These are phyloP conservation scores for Thielaviopsis ethacetica DNA, from an alignment of 2,329 filamentous ascomycete species.

Conservation along the genomic window DNA sequence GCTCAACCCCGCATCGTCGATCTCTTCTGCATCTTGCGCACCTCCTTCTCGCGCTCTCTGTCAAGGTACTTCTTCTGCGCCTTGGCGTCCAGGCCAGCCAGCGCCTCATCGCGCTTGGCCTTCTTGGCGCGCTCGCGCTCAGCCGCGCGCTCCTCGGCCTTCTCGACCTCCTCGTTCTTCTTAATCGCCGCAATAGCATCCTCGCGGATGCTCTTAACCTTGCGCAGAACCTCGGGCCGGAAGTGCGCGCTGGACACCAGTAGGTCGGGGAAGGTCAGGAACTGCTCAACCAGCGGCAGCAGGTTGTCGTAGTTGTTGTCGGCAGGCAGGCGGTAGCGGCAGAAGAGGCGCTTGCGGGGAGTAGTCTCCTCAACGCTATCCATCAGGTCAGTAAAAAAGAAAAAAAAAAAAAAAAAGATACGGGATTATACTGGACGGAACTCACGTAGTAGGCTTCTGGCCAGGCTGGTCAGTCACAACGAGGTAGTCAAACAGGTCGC, in stretches of 20 bases:
- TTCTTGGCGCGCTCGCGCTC: conserved; percentile 68
- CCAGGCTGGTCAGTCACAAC: conserved; percentile 79
- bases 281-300: conserved; percentile 63
- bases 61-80: conserved; percentile 76
- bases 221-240: conserved; percentile 76
- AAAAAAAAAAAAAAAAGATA: too few species aligned
- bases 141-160: conserved; percentile 58
- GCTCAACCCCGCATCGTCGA: conserved; percentile 33
- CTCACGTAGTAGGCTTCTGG: conserved; percentile 72
- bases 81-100: conserved; percentile 62
- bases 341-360: conserved; percentile 73
- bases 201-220: conserved; percentile 66
- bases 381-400: not conserved
- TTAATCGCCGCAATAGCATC: conserved; percentile 64
- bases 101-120: conserved; percentile 71
- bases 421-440: conserved; percentile 12
- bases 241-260: conserved; percentile 67
- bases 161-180: conserved; percentile 62
- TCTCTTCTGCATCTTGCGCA: conserved; percentile 38
- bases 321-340: conserved; percentile 56
- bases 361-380: conserved; percentile 63
- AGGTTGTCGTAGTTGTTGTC: conserved; percentile 46
- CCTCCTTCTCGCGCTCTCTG: conserved; percentile 61
- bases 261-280: conserved; percentile 69
- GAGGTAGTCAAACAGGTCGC: conserved; percentile 66